Conservation (phyloP, 495 filamentous ascomycete species). For the Mytilinidion resinicola region DNA sequence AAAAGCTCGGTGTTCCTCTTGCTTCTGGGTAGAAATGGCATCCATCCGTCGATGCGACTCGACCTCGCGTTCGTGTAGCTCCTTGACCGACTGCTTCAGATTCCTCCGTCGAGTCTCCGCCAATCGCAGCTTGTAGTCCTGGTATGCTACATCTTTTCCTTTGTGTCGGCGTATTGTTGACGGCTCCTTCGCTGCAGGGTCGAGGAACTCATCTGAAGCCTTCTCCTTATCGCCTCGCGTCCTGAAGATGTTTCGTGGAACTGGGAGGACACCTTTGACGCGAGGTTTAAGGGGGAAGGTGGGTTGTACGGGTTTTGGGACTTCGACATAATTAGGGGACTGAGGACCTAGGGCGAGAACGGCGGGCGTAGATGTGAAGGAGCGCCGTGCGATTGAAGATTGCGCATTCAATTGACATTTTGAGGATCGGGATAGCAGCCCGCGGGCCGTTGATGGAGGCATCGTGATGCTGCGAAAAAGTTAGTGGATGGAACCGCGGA, state of each 20-base stretch:
- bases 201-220: constrained; percentile 48
- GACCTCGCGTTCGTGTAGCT: constrained; percentile 53
- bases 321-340: constrained; percentile 66
- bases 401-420: constrained; percentile 26
- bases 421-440: constrained; percentile 17
- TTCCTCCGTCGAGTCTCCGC: constrained; percentile 54
- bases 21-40: constrained; percentile 34
- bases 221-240: constrained; percentile 45
- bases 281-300: constrained; percentile 38
- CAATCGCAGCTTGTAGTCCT: constrained; percentile 57
- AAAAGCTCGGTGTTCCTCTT: constrained; percentile 41
- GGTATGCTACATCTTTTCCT: constrained; percentile 42
- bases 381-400: constrained; percentile 24
- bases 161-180: constrained; percentile 9
- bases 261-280: constrained; percentile 66
- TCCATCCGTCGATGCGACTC: constrained; percentile 35
- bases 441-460: constrained; percentile 30
- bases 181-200: constrained; percentile 38
- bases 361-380: constrained; percentile 41
- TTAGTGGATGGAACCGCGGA: neutral
- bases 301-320: constrained; percentile 54
- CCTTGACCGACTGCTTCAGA: constrained; percentile 55
- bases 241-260: constrained; percentile 59
- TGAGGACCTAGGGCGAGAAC: constrained; percentile 49
- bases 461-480: constrained; percentile 11